Conservation (phyloP, 1,139 yeast genomes). For the Pichia sp. region DNA sequence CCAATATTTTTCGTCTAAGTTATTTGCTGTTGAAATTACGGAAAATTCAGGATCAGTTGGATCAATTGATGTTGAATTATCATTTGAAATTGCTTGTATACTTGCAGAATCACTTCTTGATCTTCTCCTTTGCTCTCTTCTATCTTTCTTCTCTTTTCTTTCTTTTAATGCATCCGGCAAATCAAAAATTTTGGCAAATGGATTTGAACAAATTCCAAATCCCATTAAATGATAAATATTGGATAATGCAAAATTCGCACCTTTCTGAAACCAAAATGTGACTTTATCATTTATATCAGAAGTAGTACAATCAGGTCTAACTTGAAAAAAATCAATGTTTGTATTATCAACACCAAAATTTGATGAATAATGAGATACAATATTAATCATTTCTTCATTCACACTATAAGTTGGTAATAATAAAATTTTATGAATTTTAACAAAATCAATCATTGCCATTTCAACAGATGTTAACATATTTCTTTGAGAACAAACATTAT, state of each 20-base stretch:
- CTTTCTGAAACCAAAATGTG: constrained; percentile 70
- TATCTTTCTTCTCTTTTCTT: constrained; percentile 64
- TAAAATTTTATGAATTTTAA: constrained; percentile 57
- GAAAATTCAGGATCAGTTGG: constrained; percentile 22
- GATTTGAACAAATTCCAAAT: constrained; percentile 67
- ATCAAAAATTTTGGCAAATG: constrained; percentile 66
- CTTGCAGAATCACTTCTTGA: constrained; percentile 30
- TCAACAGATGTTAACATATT: constrained; percentile 53
- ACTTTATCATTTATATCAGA: constrained; percentile 38
- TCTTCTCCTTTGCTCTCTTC: constrained; percentile 39
- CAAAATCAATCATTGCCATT: constrained; percentile 58
- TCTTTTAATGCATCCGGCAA: constrained; percentile 67
- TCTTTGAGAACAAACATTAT: constrained; percentile 68
- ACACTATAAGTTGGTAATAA: constrained; percentile 43
- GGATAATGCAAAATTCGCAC: constrained; percentile 67
- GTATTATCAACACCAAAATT: constrained; percentile 64
- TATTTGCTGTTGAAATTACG: constrained; percentile 34
- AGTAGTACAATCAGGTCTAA: constrained; percentile 38
- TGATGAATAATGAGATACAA: constrained; percentile 62
- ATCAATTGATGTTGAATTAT: constrained; percentile 2
- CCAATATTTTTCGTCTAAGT: constrained; percentile 52
- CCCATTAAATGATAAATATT: constrained; percentile 70
- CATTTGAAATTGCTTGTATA: neutral
- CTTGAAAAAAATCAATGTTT: constrained; percentile 55
- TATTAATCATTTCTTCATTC: constrained; percentile 48